A percentile compares a stretch with the other conserved stretches of the same genome.
phyloP scores from a whole-genome alignment of 306 rosid genomes.

The Inga leiocalycina region DNA sequence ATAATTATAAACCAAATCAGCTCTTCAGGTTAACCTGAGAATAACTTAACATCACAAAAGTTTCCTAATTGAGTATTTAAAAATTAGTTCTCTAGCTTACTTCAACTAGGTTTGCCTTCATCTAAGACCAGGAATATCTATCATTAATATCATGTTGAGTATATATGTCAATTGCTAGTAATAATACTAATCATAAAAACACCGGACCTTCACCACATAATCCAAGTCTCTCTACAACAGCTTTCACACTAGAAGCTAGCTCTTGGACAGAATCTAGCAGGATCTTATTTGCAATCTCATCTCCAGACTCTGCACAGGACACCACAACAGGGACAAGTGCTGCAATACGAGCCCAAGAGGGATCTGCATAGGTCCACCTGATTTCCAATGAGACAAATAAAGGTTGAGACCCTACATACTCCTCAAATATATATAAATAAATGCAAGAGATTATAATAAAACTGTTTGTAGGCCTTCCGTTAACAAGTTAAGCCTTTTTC shows the following conservation, averaged over 20 bases:
- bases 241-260: constrained; percentile 84
- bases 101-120: background rate
- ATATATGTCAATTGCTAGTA: constrained; percentile 19
- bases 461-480: background rate
- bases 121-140: background rate
- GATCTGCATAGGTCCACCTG: constrained; percentile 98
- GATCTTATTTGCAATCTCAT: constrained; percentile 80
- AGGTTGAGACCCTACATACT: constrained; percentile 23
- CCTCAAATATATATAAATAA: background rate
- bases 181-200: constrained; percentile 12
- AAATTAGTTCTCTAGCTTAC: background rate
- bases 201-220: constrained; percentile 76
- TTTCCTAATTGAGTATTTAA: background rate
- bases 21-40: background rate
- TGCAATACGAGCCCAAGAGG: constrained; percentile 96
- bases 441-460: background rate
- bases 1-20: background rate
- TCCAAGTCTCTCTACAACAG: constrained; percentile 86
- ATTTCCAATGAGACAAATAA: constrained; percentile 39
- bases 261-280: constrained; percentile 78
- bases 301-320: constrained; percentile 86
- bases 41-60: background rate
- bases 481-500: background rate
- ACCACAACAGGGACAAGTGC: constrained; percentile 92
- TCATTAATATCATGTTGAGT: background rate